A percentile compares a stretch with the other conserved stretches of the same genome.
phyloP scores from a whole-genome alignment of 768 basidiomycete genomes.

The Russula ochroleuca region DNA sequence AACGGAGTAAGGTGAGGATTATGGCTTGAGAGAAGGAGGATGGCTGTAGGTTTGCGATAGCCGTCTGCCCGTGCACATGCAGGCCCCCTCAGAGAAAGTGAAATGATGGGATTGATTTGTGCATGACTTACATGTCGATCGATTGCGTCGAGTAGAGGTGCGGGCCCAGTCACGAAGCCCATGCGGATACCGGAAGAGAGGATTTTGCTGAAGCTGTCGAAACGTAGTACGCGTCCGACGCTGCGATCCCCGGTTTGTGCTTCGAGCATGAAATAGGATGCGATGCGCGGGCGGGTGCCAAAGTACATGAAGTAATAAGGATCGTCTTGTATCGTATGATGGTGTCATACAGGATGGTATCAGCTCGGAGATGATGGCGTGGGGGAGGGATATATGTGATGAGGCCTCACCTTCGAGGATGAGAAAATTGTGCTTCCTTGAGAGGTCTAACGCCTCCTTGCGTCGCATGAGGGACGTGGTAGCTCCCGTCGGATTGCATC shows the following conservation, averaged over 20 bases:
- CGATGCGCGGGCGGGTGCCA: constrained; percentile 54
- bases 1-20: constrained; percentile 49
- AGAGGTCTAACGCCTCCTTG: constrained; percentile 65
- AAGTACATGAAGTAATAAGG: constrained; percentile 80
- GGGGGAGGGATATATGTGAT: background rate
- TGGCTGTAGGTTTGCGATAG: constrained; percentile 61
- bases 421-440: constrained; percentile 68
- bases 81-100: background rate
- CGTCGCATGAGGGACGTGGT: constrained; percentile 68
- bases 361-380: background rate
- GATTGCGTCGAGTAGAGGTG: constrained; percentile 59
- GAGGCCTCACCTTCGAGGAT: constrained; percentile 72
- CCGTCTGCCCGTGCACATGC: constrained; percentile 44
- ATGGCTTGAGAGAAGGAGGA: constrained; percentile 64
- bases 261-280: constrained; percentile 83
- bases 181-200: constrained; percentile 72
- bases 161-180: constrained; percentile 78
- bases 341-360: background rate
- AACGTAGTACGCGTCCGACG: constrained; percentile 76
- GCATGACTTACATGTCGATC: constrained; percentile 56
- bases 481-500: constrained; percentile 83
- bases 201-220: constrained; percentile 88
- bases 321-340: constrained; percentile 49
- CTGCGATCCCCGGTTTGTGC: constrained; percentile 46
- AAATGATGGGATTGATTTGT: background rate